Conservation (phyloP, 2,329 filamentous ascomycete species). For the Apiospora hydei region DNA sequence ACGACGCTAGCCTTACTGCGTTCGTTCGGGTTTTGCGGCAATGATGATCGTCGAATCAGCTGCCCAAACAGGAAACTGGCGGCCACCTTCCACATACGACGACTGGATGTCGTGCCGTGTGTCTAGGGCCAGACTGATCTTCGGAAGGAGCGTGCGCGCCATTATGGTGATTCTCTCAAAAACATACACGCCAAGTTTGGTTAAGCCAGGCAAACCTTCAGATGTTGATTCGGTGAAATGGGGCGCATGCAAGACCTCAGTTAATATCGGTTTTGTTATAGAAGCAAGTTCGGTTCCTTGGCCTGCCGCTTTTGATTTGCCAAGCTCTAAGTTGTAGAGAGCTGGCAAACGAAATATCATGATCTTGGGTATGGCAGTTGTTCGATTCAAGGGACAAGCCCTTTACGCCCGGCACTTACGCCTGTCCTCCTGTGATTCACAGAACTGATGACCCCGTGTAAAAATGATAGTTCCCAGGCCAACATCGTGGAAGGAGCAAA, state of each 20-base stretch:
- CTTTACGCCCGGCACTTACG: neutral
- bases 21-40: neutral
- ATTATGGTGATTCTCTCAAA: neutral
- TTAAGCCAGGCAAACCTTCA: neutral
- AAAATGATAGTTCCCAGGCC: neutral
- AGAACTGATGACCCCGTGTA: neutral
- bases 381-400: no score
- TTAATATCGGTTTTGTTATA: neutral
- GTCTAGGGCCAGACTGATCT: neutral
- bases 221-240: neutral
- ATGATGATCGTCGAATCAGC: neutral
- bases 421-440: neutral
- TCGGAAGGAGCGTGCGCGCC: neutral
- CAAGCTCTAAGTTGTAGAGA: neutral
- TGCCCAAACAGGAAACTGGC: neutral
- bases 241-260: neutral
- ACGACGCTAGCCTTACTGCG: constrained; percentile 14
- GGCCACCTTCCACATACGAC: neutral
- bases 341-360: neutral
- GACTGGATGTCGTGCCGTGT: neutral
- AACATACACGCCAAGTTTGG: neutral
- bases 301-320: neutral
- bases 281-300: neutral
- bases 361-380: neutral
- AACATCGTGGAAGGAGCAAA: no score